phyloP scores from a whole-genome alignment of 495 filamentous ascomycete genomes.

The Durotheca rogersii region DNA sequence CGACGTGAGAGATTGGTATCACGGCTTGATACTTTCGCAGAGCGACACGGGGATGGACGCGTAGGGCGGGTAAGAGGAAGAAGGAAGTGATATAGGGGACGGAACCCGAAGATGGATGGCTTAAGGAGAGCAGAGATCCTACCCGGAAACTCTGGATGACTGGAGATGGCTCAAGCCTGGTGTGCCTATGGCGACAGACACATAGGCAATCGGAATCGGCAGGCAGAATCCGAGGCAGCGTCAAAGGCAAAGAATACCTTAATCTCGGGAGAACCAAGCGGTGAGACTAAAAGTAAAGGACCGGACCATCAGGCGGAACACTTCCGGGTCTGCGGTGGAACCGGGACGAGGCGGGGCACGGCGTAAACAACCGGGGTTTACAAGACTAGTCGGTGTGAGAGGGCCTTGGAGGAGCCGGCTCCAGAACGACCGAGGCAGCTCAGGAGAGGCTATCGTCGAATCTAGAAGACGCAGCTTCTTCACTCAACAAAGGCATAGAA shows the following conservation, averaged over 20 bases:
- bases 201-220: background rate
- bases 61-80: background rate
- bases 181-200: too few species aligned
- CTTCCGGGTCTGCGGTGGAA: background rate
- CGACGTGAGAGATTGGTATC: background rate
- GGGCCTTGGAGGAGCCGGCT: slow-evolving; percentile 4
- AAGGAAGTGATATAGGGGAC: background rate
- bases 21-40: background rate
- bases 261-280: background rate
- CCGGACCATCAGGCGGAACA: background rate
- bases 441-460: background rate
- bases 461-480: background rate
- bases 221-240: too few species aligned
- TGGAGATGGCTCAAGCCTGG: too few species aligned
- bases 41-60: background rate
- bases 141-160: too few species aligned
- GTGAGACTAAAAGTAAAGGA: background rate
- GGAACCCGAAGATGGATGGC: too few species aligned
- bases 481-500: background rate
- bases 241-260: background rate
- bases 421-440: slow-evolving; percentile 1
- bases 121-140: too few species aligned
- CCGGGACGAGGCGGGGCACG: background rate
- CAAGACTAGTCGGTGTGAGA: slow-evolving; percentile 16
- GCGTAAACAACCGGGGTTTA: slow-evolving; percentile 1